phyloP scores from a whole-genome alignment of 352 stramenopile genomes.

The Pythium diclinum region DNA sequence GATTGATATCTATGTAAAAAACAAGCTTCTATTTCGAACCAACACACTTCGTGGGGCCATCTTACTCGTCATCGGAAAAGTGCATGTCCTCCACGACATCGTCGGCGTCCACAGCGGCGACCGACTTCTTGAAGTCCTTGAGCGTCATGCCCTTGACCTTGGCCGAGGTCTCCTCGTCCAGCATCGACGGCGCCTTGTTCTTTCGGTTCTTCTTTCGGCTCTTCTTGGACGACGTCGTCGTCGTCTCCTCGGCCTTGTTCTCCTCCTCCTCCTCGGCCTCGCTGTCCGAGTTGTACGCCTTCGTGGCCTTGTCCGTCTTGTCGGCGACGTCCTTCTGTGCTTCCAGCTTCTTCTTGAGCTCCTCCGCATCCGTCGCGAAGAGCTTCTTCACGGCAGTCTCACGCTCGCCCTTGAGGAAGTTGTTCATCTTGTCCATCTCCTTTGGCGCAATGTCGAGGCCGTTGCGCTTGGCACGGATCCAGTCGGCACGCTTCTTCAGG shows the following conservation, averaged over 20 bases:
- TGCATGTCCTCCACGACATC: conserved; percentile 79
- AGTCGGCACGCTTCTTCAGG: conserved; percentile 71
- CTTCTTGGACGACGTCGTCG: conserved; percentile 42
- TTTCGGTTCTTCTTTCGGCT: conserved; percentile 32
- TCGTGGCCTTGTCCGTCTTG: conserved; percentile 14
- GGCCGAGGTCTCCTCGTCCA: conserved; percentile 63
- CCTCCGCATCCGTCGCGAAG: conserved; percentile 63
- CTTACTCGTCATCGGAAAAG: conserved; percentile 73
- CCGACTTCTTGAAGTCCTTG: conserved; percentile 77
- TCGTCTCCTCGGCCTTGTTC: conserved; percentile 30
- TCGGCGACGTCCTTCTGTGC: conserved; percentile 20
- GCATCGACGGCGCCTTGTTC: conserved; percentile 28
- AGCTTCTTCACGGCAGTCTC: conserved; percentile 86
- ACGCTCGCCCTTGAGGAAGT: conserved; percentile 77
- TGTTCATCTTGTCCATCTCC: conserved; percentile 82
- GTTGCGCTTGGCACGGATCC: conserved; percentile 90
- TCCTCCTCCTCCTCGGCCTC: conserved; percentile 46
- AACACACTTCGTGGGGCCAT: neutral
- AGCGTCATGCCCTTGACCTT: conserved; percentile 84
- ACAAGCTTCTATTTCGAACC: conserved; percentile 2
- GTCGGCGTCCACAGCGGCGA: conserved; percentile 62
- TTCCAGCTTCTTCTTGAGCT: conserved; percentile 67
- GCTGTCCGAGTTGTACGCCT: conserved; percentile 34
- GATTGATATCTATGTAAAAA: conserved; percentile 4
- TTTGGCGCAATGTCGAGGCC: conserved; percentile 85